These are phyloP conservation scores for Colletotrichum tropicale DNA, from an alignment of 2,329 filamentous ascomycete species.

Conservation along the genomic window DNA sequence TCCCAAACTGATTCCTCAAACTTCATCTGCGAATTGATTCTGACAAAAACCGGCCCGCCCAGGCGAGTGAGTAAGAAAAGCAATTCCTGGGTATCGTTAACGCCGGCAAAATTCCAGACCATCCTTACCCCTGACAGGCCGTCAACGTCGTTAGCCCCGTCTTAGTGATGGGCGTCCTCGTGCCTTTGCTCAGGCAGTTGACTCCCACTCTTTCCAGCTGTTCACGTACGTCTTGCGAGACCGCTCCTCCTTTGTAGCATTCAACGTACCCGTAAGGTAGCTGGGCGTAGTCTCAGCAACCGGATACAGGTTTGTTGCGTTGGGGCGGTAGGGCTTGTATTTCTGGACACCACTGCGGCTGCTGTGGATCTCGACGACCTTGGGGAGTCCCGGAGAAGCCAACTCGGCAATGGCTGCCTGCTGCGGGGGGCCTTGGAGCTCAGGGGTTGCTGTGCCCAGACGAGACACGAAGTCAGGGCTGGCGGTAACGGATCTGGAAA, in stretches of 20 bases:
- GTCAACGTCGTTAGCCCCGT: neutral
- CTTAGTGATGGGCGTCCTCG: neutral
- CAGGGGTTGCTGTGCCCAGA: conserved; percentile 15
- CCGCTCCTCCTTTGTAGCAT: neutral
- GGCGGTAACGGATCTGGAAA: neutral
- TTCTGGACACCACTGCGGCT: conserved; percentile 11
- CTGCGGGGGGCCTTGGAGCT: conserved; percentile 19
- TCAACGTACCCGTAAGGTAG: conserved; percentile 10
- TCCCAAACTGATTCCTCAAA: neutral
- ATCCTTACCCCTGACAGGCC: neutral
- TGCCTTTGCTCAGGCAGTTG: neutral
- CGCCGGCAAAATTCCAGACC: neutral
- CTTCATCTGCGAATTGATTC: neutral
- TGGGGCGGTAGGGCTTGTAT: conserved; percentile 16
- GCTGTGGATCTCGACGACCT: conserved; percentile 18
- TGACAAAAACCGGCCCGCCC: neutral
- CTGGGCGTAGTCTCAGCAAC: conserved; percentile 1
- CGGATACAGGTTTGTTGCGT: neutral
- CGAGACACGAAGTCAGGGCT: conserved; percentile 4
- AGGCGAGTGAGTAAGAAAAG: neutral
- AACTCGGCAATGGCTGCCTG: conserved; percentile 18
- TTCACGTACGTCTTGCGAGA: neutral
- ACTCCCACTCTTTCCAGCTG: conserved; percentile 9
- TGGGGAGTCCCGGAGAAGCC: conserved; percentile 18
- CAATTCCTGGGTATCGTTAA: conserved; percentile 14